Percentiles rank a stretch among this genome's conserved stretches.
Evolutionary conservation across 108 stramenopile genomes (phyloP).

Genomic region (Cyclostephanos invisitatus): DNA sequence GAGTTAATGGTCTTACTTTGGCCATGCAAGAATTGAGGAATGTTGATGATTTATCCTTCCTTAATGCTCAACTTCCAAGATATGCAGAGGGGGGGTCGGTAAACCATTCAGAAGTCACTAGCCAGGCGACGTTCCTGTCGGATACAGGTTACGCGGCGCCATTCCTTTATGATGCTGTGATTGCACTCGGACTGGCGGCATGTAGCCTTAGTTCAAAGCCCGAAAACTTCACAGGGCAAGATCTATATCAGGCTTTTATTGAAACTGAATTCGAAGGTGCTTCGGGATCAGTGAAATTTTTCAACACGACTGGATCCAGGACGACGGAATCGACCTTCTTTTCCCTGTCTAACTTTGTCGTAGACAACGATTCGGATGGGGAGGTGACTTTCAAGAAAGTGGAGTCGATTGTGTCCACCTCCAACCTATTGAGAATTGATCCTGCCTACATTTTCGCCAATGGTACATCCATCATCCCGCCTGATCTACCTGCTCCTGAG

Average conservation of each 20-base stretch:
- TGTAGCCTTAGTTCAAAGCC: slow-evolving; percentile 25
- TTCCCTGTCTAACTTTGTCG: slow-evolving; percentile 42
- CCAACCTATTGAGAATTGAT: slow-evolving; percentile 38
- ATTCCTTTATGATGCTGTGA: slow-evolving; percentile 59
- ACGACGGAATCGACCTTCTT: slow-evolving; percentile 39
- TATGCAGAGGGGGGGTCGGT: slow-evolving; percentile 4
- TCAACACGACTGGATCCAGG: slow-evolving; percentile 51
- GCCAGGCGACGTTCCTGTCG: slow-evolving; percentile 6
- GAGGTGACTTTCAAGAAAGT: slow-evolving; percentile 21
- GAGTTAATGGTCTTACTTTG: slow-evolving; percentile 28
- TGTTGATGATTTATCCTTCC: slow-evolving; percentile 7
- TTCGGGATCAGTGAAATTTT: slow-evolving; percentile 41
- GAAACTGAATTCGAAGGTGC: slow-evolving; percentile 48
- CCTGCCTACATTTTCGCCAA: slow-evolving; percentile 42
- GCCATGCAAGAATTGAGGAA: slow-evolving; percentile 25
- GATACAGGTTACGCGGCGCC: slow-evolving; percentile 12
- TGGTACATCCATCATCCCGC: slow-evolving; percentile 43
- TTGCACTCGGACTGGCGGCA: slow-evolving; percentile 59
- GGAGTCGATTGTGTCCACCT: slow-evolving; percentile 33
- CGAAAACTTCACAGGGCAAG: slow-evolving; percentile 37
- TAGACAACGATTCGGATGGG: slow-evolving; percentile 12
- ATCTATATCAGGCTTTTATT: slow-evolving; percentile 40
- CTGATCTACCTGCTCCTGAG: slow-evolving; percentile 32
- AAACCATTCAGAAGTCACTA: slow-evolving; percentile 22
- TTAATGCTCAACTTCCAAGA: slow-evolving; percentile 15